These are phyloP conservation scores for Shiraia sp. DNA, from an alignment of 2,329 filamentous ascomycete species.

Conservation along the genomic window DNA sequence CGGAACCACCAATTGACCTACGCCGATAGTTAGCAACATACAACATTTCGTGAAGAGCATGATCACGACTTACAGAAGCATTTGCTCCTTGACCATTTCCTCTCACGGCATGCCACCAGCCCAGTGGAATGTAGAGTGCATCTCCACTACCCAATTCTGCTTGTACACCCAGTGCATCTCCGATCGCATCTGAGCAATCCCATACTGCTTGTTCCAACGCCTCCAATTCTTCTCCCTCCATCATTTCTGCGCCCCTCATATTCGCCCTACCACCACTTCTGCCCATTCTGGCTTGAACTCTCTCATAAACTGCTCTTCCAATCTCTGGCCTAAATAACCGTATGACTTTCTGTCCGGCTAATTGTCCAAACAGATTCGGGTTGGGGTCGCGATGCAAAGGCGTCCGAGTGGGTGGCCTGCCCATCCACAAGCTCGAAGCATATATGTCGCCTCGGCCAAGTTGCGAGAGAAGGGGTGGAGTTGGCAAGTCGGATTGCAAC, in stretches of 20 bases:
- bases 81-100: slow-evolving; percentile 63
- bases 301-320: slow-evolving; percentile 68
- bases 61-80: slow-evolving; percentile 54
- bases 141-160: slow-evolving; percentile 66
- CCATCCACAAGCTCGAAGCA: slow-evolving; percentile 84
- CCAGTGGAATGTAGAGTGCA: slow-evolving; percentile 76
- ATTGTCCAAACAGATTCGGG: slow-evolving; percentile 86
- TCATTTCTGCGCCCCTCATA: slow-evolving; percentile 85
- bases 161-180: slow-evolving; percentile 26
- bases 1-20: slow-evolving; percentile 82
- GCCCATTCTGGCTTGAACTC: slow-evolving; percentile 49
- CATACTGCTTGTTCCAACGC: slow-evolving; percentile 73
- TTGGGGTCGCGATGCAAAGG: slow-evolving; percentile 93
- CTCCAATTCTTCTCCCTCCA: slow-evolving; percentile 74
- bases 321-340: slow-evolving; percentile 68
- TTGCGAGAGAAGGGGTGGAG: slow-evolving; percentile 64
- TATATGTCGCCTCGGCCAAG: slow-evolving; percentile 85
- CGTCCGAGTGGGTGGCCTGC: slow-evolving; percentile 82
- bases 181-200: slow-evolving; percentile 46
- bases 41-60: neutral
- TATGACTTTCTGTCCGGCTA: slow-evolving; percentile 72
- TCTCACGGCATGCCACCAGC: slow-evolving; percentile 86
- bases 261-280: slow-evolving; percentile 47
- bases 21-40: slow-evolving; percentile 24
- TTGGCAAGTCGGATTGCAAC: slow-evolving; percentile 68